Base-by-base conservation (phyloP, 139 green algal species). In the Deuterostichococcus epilithicus region DNA sequence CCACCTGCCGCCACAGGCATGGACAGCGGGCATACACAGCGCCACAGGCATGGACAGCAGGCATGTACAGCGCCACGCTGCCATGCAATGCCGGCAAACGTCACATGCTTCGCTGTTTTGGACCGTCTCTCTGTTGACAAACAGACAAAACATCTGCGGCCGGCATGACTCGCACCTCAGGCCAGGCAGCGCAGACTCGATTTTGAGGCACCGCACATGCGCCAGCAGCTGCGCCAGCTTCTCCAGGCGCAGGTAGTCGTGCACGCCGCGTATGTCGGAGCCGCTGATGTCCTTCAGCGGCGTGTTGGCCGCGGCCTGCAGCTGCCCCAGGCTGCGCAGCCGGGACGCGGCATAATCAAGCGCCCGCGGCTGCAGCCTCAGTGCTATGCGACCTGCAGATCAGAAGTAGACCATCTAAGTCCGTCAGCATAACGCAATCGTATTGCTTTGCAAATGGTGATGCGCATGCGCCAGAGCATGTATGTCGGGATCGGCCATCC, bases 231-330 rank as follows among this genome's bases (percentile, higher is more conserved):
- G 74, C 35, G 59, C 36, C 63, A 80, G 44, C 52, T 30, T 58
- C 26, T 76, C 68, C 68, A 80, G 68, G 23, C 68, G 68, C 69
- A 71, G 70, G 76, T 70, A 80, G 36, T 80, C 76, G 30, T 34
- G 8, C 28, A 80, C 4, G 68, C 75, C 38, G 1, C 26, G 44
- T 5, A 72, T 20, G 26, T 63, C 44, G 25, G 36, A 73, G 8
- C 36, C 52, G 3, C 65, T 33, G 10, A 80, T 42, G 36, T 63
- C 75, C 38, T 80, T 70, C 34, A 80, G 68, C 22, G 76, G 76
- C 3, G 65, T 60, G 35, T 18, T 38, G 3, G 30, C 45, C 42
- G 75, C 32, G 1, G 13, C 25, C 35, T 80, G 42, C 23, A 80
- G 76, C 52, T 80, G 52, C 3, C 63, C 36, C 34, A 80, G 67